Conservation (phyloP, 768 basidiomycete genomes). For the Filobasidium wieringae region DNA sequence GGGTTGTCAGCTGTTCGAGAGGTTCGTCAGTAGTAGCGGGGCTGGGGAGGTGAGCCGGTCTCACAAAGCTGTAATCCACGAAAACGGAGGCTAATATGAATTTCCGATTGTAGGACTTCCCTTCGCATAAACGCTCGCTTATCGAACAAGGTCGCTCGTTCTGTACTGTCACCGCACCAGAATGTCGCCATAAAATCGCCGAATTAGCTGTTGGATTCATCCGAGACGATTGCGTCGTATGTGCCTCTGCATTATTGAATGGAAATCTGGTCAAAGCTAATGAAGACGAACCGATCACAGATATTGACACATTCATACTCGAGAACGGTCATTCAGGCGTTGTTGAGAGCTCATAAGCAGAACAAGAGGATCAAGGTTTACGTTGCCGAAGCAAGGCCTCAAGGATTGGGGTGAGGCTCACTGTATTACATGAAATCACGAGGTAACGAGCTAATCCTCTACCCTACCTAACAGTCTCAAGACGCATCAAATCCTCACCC, state of each 20-base stretch:
- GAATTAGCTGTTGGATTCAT: constrained; percentile 81
- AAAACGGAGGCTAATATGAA: too few species aligned
- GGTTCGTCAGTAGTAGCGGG: constrained; percentile 33
- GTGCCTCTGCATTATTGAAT: constrained; percentile 9
- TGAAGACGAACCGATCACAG: constrained; percentile 41
- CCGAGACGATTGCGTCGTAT: constrained; percentile 67
- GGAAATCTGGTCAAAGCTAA: background rate
- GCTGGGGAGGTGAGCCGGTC: constrained; percentile 31
- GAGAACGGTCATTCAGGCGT: constrained; percentile 83
- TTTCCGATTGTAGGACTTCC: constrained; percentile 67
- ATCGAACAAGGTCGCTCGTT: constrained; percentile 66
- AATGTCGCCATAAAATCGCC: constrained; percentile 81
- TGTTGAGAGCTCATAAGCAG: constrained; percentile 70
- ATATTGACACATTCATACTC: constrained; percentile 96
- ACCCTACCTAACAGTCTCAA: constrained; percentile 52
- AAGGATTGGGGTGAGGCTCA: constrained; percentile 62
- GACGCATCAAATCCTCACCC: constrained; percentile 75
- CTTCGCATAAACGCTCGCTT: constrained; percentile 68
- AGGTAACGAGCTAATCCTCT: background rate
- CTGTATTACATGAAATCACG: background rate
- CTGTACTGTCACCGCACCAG: constrained; percentile 60
- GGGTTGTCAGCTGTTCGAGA: constrained; percentile 39
- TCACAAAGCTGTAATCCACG: too few species aligned
- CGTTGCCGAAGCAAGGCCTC: constrained; percentile 89
- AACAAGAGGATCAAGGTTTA: constrained; percentile 92